A percentile compares a stretch with the other conserved stretches of the same genome.
Evolutionary conservation across 495 filamentous ascomycete species (phyloP).

Genomic region (Xylaria intraflava): DNA sequence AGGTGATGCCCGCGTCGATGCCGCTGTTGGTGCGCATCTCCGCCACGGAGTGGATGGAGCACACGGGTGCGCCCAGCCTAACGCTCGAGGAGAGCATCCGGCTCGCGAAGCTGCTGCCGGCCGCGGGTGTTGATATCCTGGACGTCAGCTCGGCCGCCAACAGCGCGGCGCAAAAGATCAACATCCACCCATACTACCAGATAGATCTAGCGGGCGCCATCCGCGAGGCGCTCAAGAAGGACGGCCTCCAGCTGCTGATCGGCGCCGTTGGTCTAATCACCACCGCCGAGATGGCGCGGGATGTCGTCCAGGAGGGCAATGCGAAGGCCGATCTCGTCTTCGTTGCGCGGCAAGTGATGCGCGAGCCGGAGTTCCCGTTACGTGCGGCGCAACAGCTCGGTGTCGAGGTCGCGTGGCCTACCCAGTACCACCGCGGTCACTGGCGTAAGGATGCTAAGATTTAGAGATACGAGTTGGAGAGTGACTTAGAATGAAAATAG

Average conservation of each 20-base stretch:
- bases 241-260: slow-evolving; percentile 52
- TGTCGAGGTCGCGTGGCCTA: slow-evolving; percentile 49
- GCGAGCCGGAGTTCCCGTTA: slow-evolving; percentile 62
- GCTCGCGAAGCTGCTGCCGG: slow-evolving; percentile 59
- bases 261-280: slow-evolving; percentile 72
- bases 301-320: slow-evolving; percentile 47
- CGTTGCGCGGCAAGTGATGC: slow-evolving; percentile 56
- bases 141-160: slow-evolving; percentile 70
- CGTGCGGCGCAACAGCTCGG: slow-evolving; percentile 53
- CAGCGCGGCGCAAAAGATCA: slow-evolving; percentile 53
- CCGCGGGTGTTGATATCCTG: slow-evolving; percentile 63
- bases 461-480: background rate
- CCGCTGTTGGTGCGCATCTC: slow-evolving; percentile 65
- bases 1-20: slow-evolving; percentile 51
- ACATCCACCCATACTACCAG: slow-evolving; percentile 53
- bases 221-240: slow-evolving; percentile 48
- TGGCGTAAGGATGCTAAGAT: slow-evolving; percentile 24
- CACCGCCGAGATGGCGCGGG: slow-evolving; percentile 51
- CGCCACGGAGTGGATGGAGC: slow-evolving; percentile 66
- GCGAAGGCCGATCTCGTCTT: slow-evolving; percentile 60
- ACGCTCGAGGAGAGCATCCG: slow-evolving; percentile 53
- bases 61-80: slow-evolving; percentile 52
- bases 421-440: slow-evolving; percentile 42
- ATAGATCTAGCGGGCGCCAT: slow-evolving; percentile 55
- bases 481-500: too few species aligned